Evolutionary conservation across 768 basidiomycete genomes (phyloP), one percentile per base, ranked within the genome.

Genomic region (Cubamyces sp.): DNA sequence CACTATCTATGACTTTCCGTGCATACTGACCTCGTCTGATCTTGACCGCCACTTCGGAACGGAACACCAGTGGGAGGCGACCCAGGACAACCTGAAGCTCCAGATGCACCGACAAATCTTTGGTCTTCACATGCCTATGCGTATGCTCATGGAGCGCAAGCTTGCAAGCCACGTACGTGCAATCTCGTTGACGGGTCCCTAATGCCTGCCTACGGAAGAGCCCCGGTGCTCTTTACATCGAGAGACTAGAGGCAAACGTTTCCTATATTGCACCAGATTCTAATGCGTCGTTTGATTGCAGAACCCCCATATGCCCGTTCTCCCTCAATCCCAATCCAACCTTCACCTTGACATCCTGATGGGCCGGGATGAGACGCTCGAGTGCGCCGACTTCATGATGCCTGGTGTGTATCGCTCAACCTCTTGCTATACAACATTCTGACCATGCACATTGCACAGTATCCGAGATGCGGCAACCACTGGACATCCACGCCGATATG

Each of bases 81-180:
- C 96, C 8, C 95, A 97, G 74, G 90, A 94, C 74, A 90, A 90
- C 74, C 72, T 95, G 52, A 89, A 89, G 73, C 80, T 98, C 60
- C 94, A 86, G 50, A 78, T 96, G 76, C 84, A 94, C 71, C 87
- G 96, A 47, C 87, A 93, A 74, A 72, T 89, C 34, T 89, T 88
- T 70, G 97, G 97, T 39, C 74, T 98, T 68, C 93, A 94, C 71
- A 87, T 91, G 19, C 97, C 97, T 1, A 85, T 96, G 75, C 85
- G 96, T 30, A 79, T 87, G 54, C 80, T 97, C 65, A 98, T 98
- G 97, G 97, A 99, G 75, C 86, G 94, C 71, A 90, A 89, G 79
- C 83, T 95, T 43, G 92, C 96, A 9, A 76, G 84, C 37, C 74
- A 84, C 59, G 96, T 96, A 68, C 66, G 89, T 78, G 7, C 46